These are phyloP conservation scores for Exidia glandulosa DNA, from an alignment of 768 basidiomycete species.

Conservation along the genomic window DNA sequence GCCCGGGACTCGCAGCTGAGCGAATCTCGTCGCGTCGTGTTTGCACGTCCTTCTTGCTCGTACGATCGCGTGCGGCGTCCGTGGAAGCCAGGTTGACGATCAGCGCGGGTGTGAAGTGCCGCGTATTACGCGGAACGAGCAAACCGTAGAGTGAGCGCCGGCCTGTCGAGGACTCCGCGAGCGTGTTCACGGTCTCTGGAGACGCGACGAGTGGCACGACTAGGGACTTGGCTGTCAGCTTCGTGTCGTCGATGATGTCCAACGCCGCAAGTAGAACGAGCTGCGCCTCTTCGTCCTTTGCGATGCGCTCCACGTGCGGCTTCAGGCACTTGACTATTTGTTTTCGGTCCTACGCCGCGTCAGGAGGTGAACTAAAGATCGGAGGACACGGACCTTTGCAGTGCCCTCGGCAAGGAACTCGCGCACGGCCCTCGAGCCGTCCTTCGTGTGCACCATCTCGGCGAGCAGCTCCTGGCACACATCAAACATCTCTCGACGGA, in stretches of 20 bases:
- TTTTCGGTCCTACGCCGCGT: slow-evolving; percentile 61
- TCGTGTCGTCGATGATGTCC: slow-evolving; percentile 89
- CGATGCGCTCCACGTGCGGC: slow-evolving; percentile 83
- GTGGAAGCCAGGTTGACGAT: slow-evolving; percentile 63
- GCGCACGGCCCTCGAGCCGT: slow-evolving; percentile 77
- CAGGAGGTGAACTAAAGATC: background rate
- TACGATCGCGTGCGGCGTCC: slow-evolving; percentile 51
- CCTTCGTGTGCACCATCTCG: slow-evolving; percentile 90
- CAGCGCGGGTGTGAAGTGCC: slow-evolving; percentile 81
- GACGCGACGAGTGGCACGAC: slow-evolving; percentile 49
- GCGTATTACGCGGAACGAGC: slow-evolving; percentile 67
- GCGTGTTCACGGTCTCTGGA: slow-evolving; percentile 15
- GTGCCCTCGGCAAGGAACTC: slow-evolving; percentile 74
- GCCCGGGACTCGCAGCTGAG: slow-evolving; percentile 57
- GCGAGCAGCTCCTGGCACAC: slow-evolving; percentile 78
- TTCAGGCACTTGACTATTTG: slow-evolving; percentile 82
- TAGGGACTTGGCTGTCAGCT: slow-evolving; percentile 72
- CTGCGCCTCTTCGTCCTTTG: slow-evolving; percentile 81
- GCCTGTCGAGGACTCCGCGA: slow-evolving; percentile 26
- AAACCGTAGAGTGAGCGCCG: slow-evolving; percentile 76
- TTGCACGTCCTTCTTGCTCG: slow-evolving; percentile 71
- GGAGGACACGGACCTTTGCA: slow-evolving; percentile 56
- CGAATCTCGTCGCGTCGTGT: slow-evolving; percentile 61
- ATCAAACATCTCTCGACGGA: slow-evolving; percentile 72
- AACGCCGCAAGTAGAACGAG: slow-evolving; percentile 81